Conservation (phyloP, 2,329 filamentous ascomycete species). For the Aspergillus spinulosporus region DNA sequence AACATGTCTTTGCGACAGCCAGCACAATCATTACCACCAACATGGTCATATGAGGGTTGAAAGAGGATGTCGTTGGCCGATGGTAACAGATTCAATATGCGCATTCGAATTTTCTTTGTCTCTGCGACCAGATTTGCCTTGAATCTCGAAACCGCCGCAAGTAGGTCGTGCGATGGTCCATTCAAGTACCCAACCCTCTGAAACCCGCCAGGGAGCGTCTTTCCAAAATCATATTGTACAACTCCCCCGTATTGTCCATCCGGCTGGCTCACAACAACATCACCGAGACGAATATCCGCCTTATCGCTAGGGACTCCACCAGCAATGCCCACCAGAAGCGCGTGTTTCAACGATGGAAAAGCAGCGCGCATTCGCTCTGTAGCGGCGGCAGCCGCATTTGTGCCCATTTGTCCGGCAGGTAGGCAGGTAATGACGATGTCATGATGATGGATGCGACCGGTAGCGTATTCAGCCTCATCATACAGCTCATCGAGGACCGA, state of each 20-base stretch:
- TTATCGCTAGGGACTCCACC: constrained; percentile 4
- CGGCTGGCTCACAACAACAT: constrained; percentile 5
- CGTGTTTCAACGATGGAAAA: neutral
- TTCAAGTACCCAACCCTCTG: constrained; percentile 1
- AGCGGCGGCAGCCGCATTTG: neutral
- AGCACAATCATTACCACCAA: neutral
- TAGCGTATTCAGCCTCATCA: constrained; percentile 3
- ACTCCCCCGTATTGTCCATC: constrained; percentile 6
- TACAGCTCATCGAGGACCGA: constrained; percentile 3
- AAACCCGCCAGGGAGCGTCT: constrained; percentile 5
- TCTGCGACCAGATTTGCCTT: neutral
- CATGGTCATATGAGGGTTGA: neutral
- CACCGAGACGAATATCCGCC: constrained; percentile 6
- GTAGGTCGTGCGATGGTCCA: neutral
- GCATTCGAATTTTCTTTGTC: neutral
- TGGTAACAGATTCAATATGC: no score
- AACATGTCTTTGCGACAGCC: neutral
- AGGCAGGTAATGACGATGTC: neutral
- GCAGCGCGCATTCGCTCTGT: neutral
- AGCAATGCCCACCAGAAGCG: constrained; percentile 3
- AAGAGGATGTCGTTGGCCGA: neutral
- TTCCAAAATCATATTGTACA: constrained; percentile 16
- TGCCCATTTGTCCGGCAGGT: constrained; percentile 4
- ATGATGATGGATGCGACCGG: constrained; percentile 9
- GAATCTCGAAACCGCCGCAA: neutral